phyloP scores from a whole-genome alignment of 306 rosid genomes.

The Trifolium dubium region DNA sequence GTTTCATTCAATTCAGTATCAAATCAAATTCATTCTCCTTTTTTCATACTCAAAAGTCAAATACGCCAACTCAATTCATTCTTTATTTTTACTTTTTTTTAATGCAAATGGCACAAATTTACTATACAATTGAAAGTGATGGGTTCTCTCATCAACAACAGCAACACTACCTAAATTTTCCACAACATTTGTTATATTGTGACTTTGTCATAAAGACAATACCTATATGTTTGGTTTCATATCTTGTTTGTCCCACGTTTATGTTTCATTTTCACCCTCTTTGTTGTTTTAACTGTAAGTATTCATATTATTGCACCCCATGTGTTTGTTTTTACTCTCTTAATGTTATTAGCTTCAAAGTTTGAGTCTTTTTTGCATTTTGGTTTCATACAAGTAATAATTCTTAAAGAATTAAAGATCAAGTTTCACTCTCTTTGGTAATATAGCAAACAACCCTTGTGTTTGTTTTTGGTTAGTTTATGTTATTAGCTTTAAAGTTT shows the following conservation, averaged over 20 bases:
- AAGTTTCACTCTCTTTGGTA: slow-evolving; percentile 17
- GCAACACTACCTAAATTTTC: background rate
- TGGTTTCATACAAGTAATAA: background rate
- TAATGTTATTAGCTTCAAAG: slow-evolving; percentile 21
- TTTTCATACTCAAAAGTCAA: slow-evolving; percentile 44
- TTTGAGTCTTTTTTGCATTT: slow-evolving; percentile 24
- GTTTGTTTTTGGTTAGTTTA: slow-evolving; percentile 1
- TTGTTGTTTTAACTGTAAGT: background rate
- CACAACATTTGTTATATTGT: slow-evolving; percentile 36
- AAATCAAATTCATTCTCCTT: background rate
- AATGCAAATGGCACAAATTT: slow-evolving; percentile 21
- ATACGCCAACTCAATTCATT: slow-evolving; percentile 9
- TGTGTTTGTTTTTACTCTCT: background rate
- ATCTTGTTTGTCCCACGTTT: slow-evolving; percentile 19
- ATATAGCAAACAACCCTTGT: slow-evolving; percentile 7
- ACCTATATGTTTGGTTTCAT: slow-evolving; percentile 1
- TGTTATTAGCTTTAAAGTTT: slow-evolving; percentile 28
- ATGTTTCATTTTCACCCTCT: slow-evolving; percentile 20
- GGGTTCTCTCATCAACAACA: slow-evolving; percentile 35
- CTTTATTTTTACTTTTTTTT: slow-evolving; percentile 6
- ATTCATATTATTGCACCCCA: slow-evolving; percentile 9
- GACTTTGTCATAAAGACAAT: slow-evolving; percentile 53
- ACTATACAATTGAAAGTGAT: slow-evolving; percentile 44
- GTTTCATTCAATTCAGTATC: background rate
- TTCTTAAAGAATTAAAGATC: background rate